phyloP scores from a whole-genome alignment of 1,139 yeast species.

The Geotrichum australiense region DNA sequence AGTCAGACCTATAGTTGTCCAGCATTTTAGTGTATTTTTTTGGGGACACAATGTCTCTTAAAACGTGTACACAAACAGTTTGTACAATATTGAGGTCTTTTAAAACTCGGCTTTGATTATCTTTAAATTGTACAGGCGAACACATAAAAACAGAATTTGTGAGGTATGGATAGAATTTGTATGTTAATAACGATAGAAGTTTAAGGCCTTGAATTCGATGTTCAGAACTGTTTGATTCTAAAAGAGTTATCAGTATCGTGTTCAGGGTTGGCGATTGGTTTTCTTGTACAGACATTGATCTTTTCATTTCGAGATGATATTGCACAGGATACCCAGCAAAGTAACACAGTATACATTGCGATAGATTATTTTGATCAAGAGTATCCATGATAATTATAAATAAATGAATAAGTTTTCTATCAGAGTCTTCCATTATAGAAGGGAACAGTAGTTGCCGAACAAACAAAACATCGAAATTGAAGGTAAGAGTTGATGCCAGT shows the following conservation, averaged over 20 bases:
- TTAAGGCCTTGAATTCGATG: constrained; percentile 23
- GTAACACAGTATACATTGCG: constrained; percentile 25
- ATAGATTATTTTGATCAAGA: constrained; percentile 26
- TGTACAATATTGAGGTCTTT: constrained; percentile 8
- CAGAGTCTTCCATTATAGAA: constrained; percentile 25
- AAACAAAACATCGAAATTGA: constrained; percentile 28
- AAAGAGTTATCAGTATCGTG: constrained; percentile 22
- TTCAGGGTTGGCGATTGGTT: constrained; percentile 21
- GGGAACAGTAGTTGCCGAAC: constrained; percentile 30
- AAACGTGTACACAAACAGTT: constrained; percentile 3
- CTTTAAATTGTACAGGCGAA: background rate
- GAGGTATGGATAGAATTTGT: constrained; percentile 28
- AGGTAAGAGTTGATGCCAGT: constrained; percentile 23
- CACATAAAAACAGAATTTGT: constrained; percentile 18
- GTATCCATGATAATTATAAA: constrained; percentile 24
- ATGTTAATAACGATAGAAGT: constrained; percentile 24
- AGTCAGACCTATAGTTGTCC: constrained; percentile 6
- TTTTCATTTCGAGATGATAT: background rate
- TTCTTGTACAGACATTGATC: background rate
- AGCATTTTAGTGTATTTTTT: background rate
- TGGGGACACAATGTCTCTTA: background rate
- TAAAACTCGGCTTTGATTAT: background rate
- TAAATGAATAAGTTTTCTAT: constrained; percentile 6
- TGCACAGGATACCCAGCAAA: constrained; percentile 20
- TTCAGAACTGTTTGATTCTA: constrained; percentile 20